Evolutionary conservation across 257 asterid species (phyloP), one percentile per base, ranked within the genome.

Genomic region (Paraleonurus japonicus): DNA sequence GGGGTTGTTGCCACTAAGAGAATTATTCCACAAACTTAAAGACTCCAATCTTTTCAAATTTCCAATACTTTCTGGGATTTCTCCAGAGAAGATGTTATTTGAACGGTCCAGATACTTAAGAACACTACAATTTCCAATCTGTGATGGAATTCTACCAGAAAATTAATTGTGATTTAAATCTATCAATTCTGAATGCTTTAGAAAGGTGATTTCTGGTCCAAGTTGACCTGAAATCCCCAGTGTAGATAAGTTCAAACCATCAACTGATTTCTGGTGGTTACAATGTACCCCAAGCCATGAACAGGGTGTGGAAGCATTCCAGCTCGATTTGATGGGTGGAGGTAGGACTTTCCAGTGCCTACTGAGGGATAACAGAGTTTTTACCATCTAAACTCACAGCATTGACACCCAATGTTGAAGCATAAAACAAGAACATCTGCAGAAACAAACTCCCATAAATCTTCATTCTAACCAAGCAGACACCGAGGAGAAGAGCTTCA

Each of bases 271-370:
- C 37, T 61, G 62, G 39, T 5, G 69, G 76, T 76, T 81, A 68
- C 98, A 93, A n/a, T 65, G 76, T 2, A 93, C 89, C 2, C 98
- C 96, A 48, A 63, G 5, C 98, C 98, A 92, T 1, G 90, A 87
- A 75, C 98, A 92, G 39, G 96, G 96, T 13, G 86, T 83, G 78
- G 92, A 93, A 75, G 86, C 87, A 82, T 88, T 90, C 97, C 98
- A 93, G 84, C 80, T 86, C 63, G 16, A 50, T 54, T 72, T 77
- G 73, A 93, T 82, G 84, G 88, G 76, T 41, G 90, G 81, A 78
- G 96, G 95, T 65, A 81, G 85, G 23, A 65, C 53, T 6, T 79
- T 61, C 94, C 96, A 93, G 59, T 81, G 90, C 70, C 80, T 86
- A 39, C 67, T 33, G 5, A 93, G 80, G 22, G 96, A 85, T 63